Percentiles rank a stretch among this genome's conserved stretches.
Evolutionary conservation across 208 protist genomes (phyloP).

Genomic region (Eutreptiella sp.): DNA sequence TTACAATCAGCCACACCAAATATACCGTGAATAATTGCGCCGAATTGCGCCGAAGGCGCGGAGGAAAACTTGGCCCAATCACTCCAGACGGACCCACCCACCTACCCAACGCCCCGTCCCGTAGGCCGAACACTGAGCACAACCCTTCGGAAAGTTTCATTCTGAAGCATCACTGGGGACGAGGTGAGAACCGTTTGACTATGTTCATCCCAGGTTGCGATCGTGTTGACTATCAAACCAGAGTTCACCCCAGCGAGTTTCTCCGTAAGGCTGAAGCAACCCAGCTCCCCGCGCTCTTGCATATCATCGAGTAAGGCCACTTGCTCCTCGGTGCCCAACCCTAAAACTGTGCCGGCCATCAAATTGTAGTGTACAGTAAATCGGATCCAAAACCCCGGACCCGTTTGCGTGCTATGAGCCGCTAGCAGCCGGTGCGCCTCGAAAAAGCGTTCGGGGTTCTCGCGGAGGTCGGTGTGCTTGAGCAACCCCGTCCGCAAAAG

Average conservation of each 20-base stretch:
- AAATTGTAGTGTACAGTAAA: conserved; percentile 53
- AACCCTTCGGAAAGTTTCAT: too few species aligned
- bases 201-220: conserved; percentile 21
- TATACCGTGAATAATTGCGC: too few species aligned
- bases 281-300: conserved; percentile 35
- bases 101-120: too few species aligned
- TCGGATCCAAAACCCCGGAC: conserved; percentile 42
- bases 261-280: conserved; percentile 44
- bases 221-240: conserved; percentile 41
- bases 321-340: conserved; percentile 35
- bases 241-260: conserved; percentile 47
- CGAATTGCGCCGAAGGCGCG: too few species aligned
- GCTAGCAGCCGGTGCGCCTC: conserved; percentile 40
- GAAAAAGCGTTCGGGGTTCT: conserved; percentile 44
- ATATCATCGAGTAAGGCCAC: conserved; percentile 27
- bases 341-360: conserved; percentile 39
- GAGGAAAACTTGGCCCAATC: too few species aligned
- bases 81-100: too few species aligned
- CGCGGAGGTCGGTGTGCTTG: conserved; percentile 36
- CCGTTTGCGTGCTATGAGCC: conserved; percentile 14
- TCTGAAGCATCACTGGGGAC: too few species aligned
- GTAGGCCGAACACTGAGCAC: too few species aligned
- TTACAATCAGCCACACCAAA: too few species aligned
- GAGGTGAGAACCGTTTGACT: too few species aligned
- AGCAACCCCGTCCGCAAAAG: conserved; percentile 37